Evolutionary conservation across 2,329 filamentous ascomycete genomes (phyloP), one percentile per base, ranked within the genome.

Genomic region (Niveomyces coronatus): DNA sequence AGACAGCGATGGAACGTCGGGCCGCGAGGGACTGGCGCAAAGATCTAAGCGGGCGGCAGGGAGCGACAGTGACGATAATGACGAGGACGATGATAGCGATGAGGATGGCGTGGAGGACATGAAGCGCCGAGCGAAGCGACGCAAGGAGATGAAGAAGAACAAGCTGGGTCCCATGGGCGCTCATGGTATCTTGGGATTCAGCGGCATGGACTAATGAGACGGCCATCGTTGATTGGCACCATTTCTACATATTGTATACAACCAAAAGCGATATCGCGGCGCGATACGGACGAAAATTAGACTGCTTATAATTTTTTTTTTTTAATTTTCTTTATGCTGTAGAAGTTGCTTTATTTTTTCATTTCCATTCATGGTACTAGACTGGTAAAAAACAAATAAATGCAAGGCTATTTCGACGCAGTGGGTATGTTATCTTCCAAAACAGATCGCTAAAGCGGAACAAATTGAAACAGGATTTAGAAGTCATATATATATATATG

Each of bases 101-200:
- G 53, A 50, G 2, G 55, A 53, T n/a, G 49, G 45, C 5, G 46
- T 58, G 2, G 52, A 54, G 16, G 57, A 59, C 44, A 58, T 61
- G 54, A 69, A 64, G 53, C 70, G 63, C 52, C 57, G 56, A 36
- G 64, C 53, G 27, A 70, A 70, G 51, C 48, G 58, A 39, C 53
- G 61, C 45, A 68, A 66, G 49, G 58, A 60, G 50, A 52, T 54
- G 4, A 62, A 65, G 44, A 58, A 48, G 31, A 57, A 45, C 37
- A 65, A 65, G 35, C 54, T 71, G 5, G 68, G 68, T 3, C 64
- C 66, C 10, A 65, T 64, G 56, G 68, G 68, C 15, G 65, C 67
- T 3, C 68, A 72, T 31, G 68, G 68, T 34, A 59, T 72, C n/a
- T 49, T 71, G 45, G 64, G 62, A 5, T 70, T 72, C 42, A 62